A percentile compares a stretch with the other conserved stretches of the same genome.
Evolutionary conservation across 345 rosid genomes (phyloP).

Genomic region (Pugionium cornutum): DNA sequence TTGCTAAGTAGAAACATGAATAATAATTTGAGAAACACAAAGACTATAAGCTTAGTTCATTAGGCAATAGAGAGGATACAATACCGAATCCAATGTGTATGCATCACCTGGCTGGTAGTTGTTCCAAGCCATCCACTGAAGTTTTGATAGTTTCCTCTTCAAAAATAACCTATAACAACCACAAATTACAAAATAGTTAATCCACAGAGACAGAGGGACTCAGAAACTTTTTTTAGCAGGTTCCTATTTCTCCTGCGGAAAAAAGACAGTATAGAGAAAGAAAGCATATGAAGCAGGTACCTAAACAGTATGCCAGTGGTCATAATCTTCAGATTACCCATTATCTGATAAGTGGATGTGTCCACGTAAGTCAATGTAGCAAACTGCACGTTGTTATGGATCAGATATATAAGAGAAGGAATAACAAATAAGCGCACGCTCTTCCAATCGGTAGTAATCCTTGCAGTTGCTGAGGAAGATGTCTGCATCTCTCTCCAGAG

Average conservation of each 20-base stretch:
- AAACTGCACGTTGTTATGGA: constrained; percentile 94
- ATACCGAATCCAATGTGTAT: too few relatives aligned
- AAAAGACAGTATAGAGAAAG: neutral
- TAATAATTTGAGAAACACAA: neutral
- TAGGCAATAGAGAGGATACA: neutral
- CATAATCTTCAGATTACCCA: constrained; percentile 98
- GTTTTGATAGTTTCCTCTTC: constrained; percentile 63
- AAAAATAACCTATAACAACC: constrained; percentile 53
- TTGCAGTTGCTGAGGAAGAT: constrained; percentile 53
- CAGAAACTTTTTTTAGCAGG: neutral
- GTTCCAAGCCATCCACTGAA: constrained; percentile 97
- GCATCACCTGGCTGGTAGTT: constrained; percentile 82
- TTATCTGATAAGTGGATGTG: constrained; percentile 92
- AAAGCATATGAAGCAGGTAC: constrained; percentile 39
- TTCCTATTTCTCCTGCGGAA: neutral
- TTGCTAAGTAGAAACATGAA: neutral
- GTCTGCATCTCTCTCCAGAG: constrained; percentile 68
- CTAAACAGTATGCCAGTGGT: constrained; percentile 89
- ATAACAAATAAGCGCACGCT: constrained; percentile 76
- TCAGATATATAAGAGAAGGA: constrained; percentile 81
- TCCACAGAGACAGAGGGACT: neutral
- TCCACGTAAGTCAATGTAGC: constrained; percentile 89
- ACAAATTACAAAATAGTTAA: neutral
- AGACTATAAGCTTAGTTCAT: neutral
- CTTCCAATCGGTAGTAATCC: constrained; percentile 89